These are phyloP conservation scores for Annulohypoxylon nitens DNA, from an alignment of 495 filamentous ascomycete genomes.

Conservation along the genomic window DNA sequence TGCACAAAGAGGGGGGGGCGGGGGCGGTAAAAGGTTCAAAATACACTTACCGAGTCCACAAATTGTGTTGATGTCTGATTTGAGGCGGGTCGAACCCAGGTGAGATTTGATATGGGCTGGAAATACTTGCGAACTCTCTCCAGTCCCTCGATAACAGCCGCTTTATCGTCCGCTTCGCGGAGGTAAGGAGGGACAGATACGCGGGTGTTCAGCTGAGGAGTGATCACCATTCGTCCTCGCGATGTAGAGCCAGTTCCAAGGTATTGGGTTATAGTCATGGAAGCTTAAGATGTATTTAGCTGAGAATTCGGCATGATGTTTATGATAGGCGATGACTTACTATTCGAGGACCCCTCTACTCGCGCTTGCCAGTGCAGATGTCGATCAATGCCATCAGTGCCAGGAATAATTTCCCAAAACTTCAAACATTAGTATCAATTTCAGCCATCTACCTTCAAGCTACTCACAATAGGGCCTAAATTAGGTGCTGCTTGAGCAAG, in stretches of 20 bases:
- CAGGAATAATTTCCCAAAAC: slow-evolving; percentile 62
- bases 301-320: neutral
- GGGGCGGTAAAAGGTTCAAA: too few relatives aligned
- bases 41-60: slow-evolving; percentile 53
- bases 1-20: slow-evolving; percentile 21
- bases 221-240: slow-evolving; percentile 65
- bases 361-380: slow-evolving; percentile 69
- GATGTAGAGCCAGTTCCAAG: slow-evolving; percentile 66
- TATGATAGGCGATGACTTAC: slow-evolving; percentile 31
- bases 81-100: slow-evolving; percentile 60
- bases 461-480: slow-evolving; percentile 63
- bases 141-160: slow-evolving; percentile 56
- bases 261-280: slow-evolving; percentile 68
- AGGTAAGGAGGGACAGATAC: slow-evolving; percentile 61
- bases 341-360: slow-evolving; percentile 60
- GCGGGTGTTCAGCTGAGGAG: slow-evolving; percentile 59
- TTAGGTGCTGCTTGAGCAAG: slow-evolving; percentile 72
- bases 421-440: too few relatives aligned
- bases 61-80: slow-evolving; percentile 63
- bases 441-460: too few relatives aligned
- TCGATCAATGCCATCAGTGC: slow-evolving; percentile 67
- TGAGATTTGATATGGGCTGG: slow-evolving; percentile 62
- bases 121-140: slow-evolving; percentile 66
- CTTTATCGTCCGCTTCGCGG: slow-evolving; percentile 54
- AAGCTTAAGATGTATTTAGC: slow-evolving; percentile 21